Conservation (phyloP, 805 yeast species). For the Saccharomycopsis microspora region DNA sequence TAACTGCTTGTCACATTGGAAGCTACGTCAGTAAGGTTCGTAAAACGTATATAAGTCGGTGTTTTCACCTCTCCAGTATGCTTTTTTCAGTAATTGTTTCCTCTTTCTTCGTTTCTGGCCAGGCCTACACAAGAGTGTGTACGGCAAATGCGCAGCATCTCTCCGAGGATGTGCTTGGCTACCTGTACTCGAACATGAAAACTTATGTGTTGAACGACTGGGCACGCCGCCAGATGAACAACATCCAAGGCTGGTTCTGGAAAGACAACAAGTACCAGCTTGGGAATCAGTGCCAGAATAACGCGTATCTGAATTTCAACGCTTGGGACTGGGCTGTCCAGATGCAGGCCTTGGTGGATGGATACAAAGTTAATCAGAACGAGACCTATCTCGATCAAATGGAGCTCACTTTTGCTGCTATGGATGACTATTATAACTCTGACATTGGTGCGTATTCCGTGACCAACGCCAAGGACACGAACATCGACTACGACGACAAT, state of each 20-base stretch:
- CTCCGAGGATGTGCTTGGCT: constrained; percentile 4
- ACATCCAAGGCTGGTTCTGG: background rate
- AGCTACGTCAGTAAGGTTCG: too few species aligned
- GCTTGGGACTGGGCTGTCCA: constrained; percentile 62
- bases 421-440: constrained; percentile 33
- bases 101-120: too few species aligned
- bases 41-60: too few species aligned
- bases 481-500: constrained; percentile 62
- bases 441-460: constrained; percentile 50
- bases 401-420: constrained; percentile 42
- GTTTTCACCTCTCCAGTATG: too few species aligned
- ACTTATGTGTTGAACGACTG: background rate
- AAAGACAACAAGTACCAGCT: background rate
- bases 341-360: constrained; percentile 57
- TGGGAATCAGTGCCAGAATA: background rate
- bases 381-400: constrained; percentile 34
- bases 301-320: background rate
- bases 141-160: background rate
- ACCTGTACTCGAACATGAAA: constrained; percentile 2
- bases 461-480: constrained; percentile 49
- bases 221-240: background rate
- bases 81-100: too few species aligned
- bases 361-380: constrained; percentile 25
- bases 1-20: too few species aligned
- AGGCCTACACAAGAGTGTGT: too few species aligned